A percentile compares a stretch with the other conserved stretches of the same genome.
These are phyloP conservation scores for Phaffomyces thermotolerans DNA, from an alignment of 805 yeast species.

Conservation along the genomic window DNA sequence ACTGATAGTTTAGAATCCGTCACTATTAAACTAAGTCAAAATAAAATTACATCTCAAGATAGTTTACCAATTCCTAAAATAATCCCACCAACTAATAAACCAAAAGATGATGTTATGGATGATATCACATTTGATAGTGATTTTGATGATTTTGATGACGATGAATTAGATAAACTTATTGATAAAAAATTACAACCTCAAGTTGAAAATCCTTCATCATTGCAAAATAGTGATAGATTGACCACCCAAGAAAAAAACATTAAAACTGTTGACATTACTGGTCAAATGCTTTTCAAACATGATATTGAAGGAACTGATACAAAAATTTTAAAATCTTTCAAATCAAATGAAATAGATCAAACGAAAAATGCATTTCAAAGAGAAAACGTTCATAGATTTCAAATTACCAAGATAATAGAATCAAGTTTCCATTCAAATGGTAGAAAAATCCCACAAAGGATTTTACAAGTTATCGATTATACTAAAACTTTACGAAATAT, in stretches of 20 bases:
- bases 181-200: slow-evolving; percentile 7
- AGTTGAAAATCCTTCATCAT: neutral
- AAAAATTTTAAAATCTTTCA: slow-evolving; percentile 5
- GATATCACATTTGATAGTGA: slow-evolving; percentile 6
- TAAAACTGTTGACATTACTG: slow-evolving; percentile 15
- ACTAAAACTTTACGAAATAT: slow-evolving; percentile 31
- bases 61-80: neutral
- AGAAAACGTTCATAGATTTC: slow-evolving; percentile 41
- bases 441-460: slow-evolving; percentile 37
- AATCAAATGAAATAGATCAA: slow-evolving; percentile 8
- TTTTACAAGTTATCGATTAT: slow-evolving; percentile 44
- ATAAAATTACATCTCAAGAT: neutral
- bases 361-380: slow-evolving; percentile 41
- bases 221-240: neutral
- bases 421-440: slow-evolving; percentile 27
- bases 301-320: slow-evolving; percentile 20
- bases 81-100: neutral
- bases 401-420: slow-evolving; percentile 30
- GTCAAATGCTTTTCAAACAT: slow-evolving; percentile 17
- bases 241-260: slow-evolving; percentile 21
- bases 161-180: slow-evolving; percentile 8
- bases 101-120: slow-evolving; percentile 6
- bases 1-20: slow-evolving; percentile 1
- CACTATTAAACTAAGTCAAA: slow-evolving; percentile 4
- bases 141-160: slow-evolving; percentile 11